Conservation (phyloP, 164 flowering plant genomes). For the Nelumbo lutea region DNA sequence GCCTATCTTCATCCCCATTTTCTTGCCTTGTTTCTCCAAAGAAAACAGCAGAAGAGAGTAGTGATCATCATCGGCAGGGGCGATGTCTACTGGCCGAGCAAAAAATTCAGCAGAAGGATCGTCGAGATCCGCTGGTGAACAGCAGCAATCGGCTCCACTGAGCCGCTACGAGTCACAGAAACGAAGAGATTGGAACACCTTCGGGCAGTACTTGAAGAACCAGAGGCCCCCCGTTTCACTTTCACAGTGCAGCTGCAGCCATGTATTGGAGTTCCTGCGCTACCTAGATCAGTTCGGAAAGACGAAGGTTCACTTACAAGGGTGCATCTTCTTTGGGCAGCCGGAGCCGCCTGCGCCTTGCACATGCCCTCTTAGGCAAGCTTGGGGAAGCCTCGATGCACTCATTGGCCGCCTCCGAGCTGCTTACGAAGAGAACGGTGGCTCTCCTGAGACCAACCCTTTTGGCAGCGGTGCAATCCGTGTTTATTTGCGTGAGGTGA, state of each 20-base stretch:
- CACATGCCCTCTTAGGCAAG: constrained; percentile 42
- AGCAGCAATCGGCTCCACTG: constrained; percentile 17
- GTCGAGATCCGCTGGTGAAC: constrained; percentile 9
- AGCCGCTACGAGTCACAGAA: constrained; percentile 48
- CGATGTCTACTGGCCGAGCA: constrained; percentile 3
- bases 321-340: constrained; percentile 38
- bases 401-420: constrained; percentile 42
- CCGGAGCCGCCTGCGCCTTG: constrained; percentile 54
- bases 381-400: constrained; percentile 47
- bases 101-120: constrained; percentile 19
- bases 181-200: constrained; percentile 44
- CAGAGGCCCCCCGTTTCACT: constrained; percentile 37
- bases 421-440: constrained; percentile 43
- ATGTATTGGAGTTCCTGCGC: constrained; percentile 36
- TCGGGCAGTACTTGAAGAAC: constrained; percentile 44
- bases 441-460: constrained; percentile 39
- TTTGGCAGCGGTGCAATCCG: constrained; percentile 35
- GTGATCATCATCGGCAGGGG: neutral
- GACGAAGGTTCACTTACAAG: constrained; percentile 39
- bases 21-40: constrained; percentile 3
- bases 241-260: constrained; percentile 32
- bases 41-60: constrained; percentile 7
- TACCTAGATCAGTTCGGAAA: constrained; percentile 44
- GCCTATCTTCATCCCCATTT: constrained; percentile 16
- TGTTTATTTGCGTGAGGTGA: constrained; percentile 37